A percentile compares a stretch with the other conserved stretches of the same genome.
Evolutionary conservation across 352 stramenopile genomes (phyloP).

Genomic region (Peronospora destructor): DNA sequence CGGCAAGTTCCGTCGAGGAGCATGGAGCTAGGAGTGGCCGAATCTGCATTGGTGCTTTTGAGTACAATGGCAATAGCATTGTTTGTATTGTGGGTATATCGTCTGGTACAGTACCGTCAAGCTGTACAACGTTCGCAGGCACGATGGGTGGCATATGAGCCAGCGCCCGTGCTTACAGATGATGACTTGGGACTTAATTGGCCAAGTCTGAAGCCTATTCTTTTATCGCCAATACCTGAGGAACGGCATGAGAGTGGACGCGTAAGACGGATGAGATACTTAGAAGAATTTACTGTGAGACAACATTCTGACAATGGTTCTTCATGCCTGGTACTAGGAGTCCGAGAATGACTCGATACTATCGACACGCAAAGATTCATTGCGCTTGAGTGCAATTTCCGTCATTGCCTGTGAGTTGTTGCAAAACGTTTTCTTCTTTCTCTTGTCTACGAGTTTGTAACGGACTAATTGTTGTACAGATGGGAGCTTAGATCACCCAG

Average conservation of each 20-base stretch:
- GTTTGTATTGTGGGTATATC: constrained; percentile 46
- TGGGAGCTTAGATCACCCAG: constrained; percentile 33
- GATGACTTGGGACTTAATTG: constrained; percentile 37
- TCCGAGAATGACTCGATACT: constrained; percentile 43
- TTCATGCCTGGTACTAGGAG: constrained; percentile 19
- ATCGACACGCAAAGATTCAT: constrained; percentile 29
- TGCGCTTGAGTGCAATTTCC: constrained; percentile 35
- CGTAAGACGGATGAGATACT: constrained; percentile 12
- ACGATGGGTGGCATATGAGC: constrained; percentile 57
- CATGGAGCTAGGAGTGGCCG: constrained; percentile 39
- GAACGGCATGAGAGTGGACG: constrained; percentile 48
- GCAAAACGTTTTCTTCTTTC: not conserved
- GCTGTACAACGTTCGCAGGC: constrained; percentile 52
- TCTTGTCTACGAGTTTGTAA: not conserved
- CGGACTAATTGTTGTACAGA: constrained; percentile 20
- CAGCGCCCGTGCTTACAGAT: constrained; percentile 23
- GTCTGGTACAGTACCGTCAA: constrained; percentile 54
- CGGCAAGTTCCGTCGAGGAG: constrained; percentile 19
- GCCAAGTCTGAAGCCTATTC: constrained; percentile 42
- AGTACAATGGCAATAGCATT: constrained; percentile 31
- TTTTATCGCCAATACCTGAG: constrained; percentile 67
- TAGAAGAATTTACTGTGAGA: too few species aligned
- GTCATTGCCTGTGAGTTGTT: constrained; percentile 39
- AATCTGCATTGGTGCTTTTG: constrained; percentile 41
- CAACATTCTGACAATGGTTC: too few species aligned